These are phyloP conservation scores for Exophiala phaeomuriformis DNA, from an alignment of 2,329 filamentous ascomycete genomes.

Conservation along the genomic window DNA sequence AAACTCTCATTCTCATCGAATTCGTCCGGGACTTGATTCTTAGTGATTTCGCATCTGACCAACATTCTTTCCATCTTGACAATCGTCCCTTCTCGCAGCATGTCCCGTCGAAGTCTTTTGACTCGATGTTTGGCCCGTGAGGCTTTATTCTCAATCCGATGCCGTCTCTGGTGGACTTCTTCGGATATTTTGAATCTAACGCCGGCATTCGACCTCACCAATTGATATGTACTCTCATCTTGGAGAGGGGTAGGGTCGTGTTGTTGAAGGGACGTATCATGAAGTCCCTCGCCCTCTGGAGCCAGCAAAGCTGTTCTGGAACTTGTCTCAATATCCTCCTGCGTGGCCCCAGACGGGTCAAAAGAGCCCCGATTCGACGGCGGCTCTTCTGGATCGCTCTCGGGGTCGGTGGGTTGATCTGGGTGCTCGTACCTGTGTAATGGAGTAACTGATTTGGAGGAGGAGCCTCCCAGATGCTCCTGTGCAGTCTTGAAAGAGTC, in stretches of 20 bases:
- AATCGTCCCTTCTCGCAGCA: conserved; percentile 52
- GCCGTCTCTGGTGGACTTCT: conserved; percentile 37
- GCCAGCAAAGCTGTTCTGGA: conserved; percentile 20
- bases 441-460: conserved; percentile 5
- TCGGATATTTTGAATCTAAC: conserved; percentile 42
- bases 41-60: conserved; percentile 51
- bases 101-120: conserved; percentile 32
- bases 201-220: conserved; percentile 16
- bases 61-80: conserved; percentile 64
- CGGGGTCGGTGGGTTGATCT: conserved; percentile 6
- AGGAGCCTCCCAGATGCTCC: conserved; percentile 1
- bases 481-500: conserved; percentile 14
- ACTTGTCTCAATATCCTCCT: conserved; percentile 17
- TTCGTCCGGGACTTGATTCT: conserved; percentile 50
- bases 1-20: conserved; percentile 58
- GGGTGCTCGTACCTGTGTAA: conserved; percentile 1
- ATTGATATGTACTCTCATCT: conserved; percentile 10
- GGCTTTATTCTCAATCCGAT: conserved; percentile 35
- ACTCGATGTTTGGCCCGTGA: conserved; percentile 34
- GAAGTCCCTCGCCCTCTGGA: background rate
- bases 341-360: conserved; percentile 7
- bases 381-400: background rate
- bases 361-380: conserved; percentile 4
- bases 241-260: conserved; percentile 23
- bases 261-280: conserved; percentile 10